Conservation (phyloP, 2,329 filamentous ascomycete genomes). For the Alternaria ventricosa region DNA sequence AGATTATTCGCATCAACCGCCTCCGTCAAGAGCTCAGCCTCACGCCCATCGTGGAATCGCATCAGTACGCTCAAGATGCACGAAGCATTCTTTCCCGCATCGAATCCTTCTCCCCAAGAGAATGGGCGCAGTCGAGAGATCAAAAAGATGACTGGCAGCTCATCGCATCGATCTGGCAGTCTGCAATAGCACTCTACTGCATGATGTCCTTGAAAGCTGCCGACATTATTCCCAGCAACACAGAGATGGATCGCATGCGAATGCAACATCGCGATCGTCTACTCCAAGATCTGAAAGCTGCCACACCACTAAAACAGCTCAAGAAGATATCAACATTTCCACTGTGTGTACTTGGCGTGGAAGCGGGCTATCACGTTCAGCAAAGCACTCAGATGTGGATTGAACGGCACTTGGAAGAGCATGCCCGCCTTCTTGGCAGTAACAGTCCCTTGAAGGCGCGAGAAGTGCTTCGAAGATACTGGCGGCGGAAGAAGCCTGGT, state of each 20-base stretch:
- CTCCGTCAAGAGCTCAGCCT: not conserved
- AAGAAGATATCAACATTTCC: not conserved
- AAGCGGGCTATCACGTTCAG: not conserved
- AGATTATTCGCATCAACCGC: not conserved
- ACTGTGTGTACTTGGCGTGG: not conserved
- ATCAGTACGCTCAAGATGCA: not conserved
- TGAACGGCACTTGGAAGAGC: not conserved
- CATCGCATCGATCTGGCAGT: not conserved
- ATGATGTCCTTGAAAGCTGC: not conserved
- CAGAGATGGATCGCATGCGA: not conserved
- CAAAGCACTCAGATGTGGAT: not conserved
- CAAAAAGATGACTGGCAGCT: not conserved
- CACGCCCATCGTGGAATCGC: fast-evolving
- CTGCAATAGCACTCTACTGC: not conserved
- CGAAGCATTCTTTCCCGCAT: not conserved
- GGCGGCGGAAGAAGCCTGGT: not conserved
- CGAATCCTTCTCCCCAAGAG: not conserved
- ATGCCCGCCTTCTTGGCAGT: not conserved
- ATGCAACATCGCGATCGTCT: not conserved
- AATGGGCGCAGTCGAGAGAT: not conserved
- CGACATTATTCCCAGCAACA: not conserved
- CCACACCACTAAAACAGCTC: not conserved
- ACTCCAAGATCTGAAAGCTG: not conserved
- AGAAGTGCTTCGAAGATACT: not conserved
- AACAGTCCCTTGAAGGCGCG: not conserved